phyloP scores from a whole-genome alignment of 2,329 filamentous ascomycete species.

The Cryphonectria carpinicola region DNA sequence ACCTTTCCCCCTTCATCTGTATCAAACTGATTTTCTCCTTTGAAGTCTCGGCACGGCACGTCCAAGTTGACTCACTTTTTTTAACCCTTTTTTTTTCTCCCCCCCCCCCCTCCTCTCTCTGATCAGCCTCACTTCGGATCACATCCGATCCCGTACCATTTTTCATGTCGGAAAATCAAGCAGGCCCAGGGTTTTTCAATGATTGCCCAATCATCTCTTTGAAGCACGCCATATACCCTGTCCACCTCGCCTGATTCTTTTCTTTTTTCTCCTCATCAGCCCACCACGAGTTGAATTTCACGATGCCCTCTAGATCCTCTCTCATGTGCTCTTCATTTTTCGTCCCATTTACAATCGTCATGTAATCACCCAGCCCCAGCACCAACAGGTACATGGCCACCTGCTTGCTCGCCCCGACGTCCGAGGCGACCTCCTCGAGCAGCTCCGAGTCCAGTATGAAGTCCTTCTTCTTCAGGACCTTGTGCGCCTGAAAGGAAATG shows the following conservation, averaged over 20 bases:
- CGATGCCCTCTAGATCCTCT: neutral
- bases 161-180: neutral
- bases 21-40: neutral
- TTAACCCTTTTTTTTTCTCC: no score
- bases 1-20: neutral
- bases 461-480: neutral
- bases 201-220: conserved; percentile 5
- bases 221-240: conserved; percentile 2
- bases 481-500: neutral
- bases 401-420: conserved; percentile 2
- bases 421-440: neutral
- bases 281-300: neutral
- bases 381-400: conserved; percentile 14
- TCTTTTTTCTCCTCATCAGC: neutral
- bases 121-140: neutral
- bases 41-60: no score
- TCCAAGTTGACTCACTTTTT: no score
- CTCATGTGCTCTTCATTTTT: neutral
- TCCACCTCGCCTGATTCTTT: neutral
- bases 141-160: neutral
- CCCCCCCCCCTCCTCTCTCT: no score
- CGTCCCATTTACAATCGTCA: conserved; percentile 6
- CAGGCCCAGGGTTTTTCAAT: neutral
- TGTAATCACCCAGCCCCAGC: neutral
- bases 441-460: neutral